Evolutionary conservation across 208 protist genomes (phyloP), one percentile per base, ranked within the genome.

Genomic region (Strigomonas culicis): DNA sequence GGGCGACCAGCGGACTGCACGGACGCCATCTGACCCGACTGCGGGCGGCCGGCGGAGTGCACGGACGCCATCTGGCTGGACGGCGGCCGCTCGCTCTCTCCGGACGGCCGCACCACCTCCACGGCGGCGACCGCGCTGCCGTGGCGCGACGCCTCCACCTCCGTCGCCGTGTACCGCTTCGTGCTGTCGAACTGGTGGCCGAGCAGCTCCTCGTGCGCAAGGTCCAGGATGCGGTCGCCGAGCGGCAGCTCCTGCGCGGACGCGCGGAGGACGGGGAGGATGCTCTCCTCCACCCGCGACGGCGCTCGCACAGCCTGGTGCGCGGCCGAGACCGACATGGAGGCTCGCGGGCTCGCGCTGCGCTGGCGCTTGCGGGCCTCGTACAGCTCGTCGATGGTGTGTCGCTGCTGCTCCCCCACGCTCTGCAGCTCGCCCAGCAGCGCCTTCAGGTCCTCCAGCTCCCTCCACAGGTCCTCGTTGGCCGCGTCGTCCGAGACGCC

Each of bases 321-420:
- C 52, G 30, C 25, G 13, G 21, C 13, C 34, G 34, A 13, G 34
- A 13, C 4, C 6, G 52, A 58, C 13, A 34, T 6, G 27, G 58
- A 51, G 34, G 34, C 19, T n/a, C 49, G 25, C 4, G n/a, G 61
- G n/a, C 25, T 66, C 28, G 43, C 58, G 19, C 51, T 62, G 30
- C 59, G 47, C 32, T 74, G 60, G 61, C 77, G 60, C 72, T 85
- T 90, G n/a, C 88, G 82, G 10, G 83, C 85, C 6, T 70, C 74
- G 66, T 95, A 95, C 11, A 95, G 78, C 58, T 90, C 78, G 57
- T 95, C 88, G 51, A 95, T 92, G 41, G 79, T 83, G 60, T 71
- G 83, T 8, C 81, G 83, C 22, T 79, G 66, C 34, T 69, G 65
- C 68, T 84, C 79, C 22, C 75, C 66, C 22, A 52, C 63, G 1